Base-by-base conservation (phyloP, 768 basidiomycete species). In the Cystofilobasidium macerans region DNA sequence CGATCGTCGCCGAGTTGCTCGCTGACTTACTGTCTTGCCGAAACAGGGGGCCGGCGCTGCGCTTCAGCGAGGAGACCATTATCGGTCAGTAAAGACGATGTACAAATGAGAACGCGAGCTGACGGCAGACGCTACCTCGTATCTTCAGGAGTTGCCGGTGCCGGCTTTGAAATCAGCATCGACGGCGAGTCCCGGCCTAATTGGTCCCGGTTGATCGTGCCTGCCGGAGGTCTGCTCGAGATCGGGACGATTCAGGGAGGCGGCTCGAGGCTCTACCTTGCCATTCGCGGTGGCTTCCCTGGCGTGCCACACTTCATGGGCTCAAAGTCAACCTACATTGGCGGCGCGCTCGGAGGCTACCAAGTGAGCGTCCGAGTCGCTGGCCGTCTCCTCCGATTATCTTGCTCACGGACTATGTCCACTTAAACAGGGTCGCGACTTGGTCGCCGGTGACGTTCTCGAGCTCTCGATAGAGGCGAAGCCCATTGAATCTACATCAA, bases 271-370 rank as follows among this genome's bases (percentile, higher is more conserved):
- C 74, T 74, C 3, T 86, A 86, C 69, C 67, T 87, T 36, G 79
- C 81, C 16, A 71, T 86, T 28, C 76, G 78, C 40, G 85, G 84
- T 2, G 85, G 85, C 0, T 81, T 87, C 67, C 85, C 84, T 0
- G 77, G 77, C 20, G 75, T 38, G 22, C 72, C 75, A 8, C 6
- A 64, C 6, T 86, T 84, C 71, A 76, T 86, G 1, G 84, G 81
- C 4, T 84, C 83, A 0, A 86, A 86, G 74, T 69, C 68, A 24
- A 84, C 85, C 0, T 61, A 35, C 22, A 7, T 32, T 24, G 42
- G 24, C 5, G 47, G 47, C 24, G 47, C 47, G 8, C 8, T 48
- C 47, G 47, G 47, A 8, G 47, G 47, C 8, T 22, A 48, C 24
- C 47, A 48, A 22, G 47, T 48, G 47, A 7, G 47, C n/a, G 8